A percentile compares a stretch with the other conserved stretches of the same genome.
Conservation (phyloP, 1,139 yeast genomes). For the Debaryomyces psychrophilus region DNA sequence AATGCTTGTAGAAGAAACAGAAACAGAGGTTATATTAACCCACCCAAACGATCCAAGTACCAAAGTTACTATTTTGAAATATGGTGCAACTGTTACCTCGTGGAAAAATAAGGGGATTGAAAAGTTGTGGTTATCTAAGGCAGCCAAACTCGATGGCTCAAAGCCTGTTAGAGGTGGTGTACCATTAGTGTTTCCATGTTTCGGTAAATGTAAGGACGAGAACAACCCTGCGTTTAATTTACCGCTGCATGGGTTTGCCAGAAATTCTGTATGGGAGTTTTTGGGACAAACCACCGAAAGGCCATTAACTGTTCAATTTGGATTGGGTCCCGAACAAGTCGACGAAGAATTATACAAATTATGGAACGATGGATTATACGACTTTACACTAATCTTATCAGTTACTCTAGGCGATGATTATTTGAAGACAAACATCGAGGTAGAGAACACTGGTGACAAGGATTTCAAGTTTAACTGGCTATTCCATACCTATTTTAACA, state of each 20-base stretch:
- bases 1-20: constrained; percentile 68
- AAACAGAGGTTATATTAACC: constrained; percentile 61
- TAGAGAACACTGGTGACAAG: constrained; percentile 66
- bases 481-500: constrained; percentile 86
- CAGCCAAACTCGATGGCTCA: constrained; percentile 84
- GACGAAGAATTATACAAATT: constrained; percentile 60
- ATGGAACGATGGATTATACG: constrained; percentile 55
- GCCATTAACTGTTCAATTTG: constrained; percentile 80
- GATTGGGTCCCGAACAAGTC: constrained; percentile 82
- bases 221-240: constrained; percentile 48
- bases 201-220: constrained; percentile 65
- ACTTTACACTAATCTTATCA: constrained; percentile 77
- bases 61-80: constrained; percentile 67
- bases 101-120: constrained; percentile 75
- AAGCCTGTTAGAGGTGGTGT: constrained; percentile 97
- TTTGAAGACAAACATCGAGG: constrained; percentile 70
- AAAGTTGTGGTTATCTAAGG: constrained; percentile 64
- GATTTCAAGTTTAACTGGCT: constrained; percentile 88
- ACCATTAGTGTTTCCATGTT: constrained; percentile 93
- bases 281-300: constrained; percentile 70
- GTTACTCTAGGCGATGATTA: constrained; percentile 56
- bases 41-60: constrained; percentile 58
- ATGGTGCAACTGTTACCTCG: constrained; percentile 86
- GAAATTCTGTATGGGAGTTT: constrained; percentile 89
- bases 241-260: constrained; percentile 97